Evolutionary conservation across 2,329 filamentous ascomycete species (phyloP).

Genomic region (Fusarium fracticaudum): DNA sequence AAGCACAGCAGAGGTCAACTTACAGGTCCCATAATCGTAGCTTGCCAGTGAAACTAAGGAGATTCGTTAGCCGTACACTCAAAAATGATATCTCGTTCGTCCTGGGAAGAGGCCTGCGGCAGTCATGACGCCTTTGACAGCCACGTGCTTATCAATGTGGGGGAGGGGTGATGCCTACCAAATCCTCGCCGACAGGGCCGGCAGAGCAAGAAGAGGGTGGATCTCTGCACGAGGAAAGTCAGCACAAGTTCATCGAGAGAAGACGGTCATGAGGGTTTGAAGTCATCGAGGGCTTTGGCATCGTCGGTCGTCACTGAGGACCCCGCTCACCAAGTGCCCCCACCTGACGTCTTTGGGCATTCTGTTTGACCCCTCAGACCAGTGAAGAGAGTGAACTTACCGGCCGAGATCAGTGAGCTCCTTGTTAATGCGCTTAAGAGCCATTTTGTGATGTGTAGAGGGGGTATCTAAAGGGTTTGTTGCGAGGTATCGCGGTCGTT

Average conservation of each 20-base stretch:
- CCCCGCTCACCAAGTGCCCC: constrained; percentile 50
- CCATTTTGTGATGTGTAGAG: constrained; percentile 66
- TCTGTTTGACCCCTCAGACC: constrained; percentile 40
- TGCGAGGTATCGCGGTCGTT: constrained; percentile 43
- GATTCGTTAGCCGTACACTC: constrained; percentile 38
- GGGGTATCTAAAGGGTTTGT: constrained; percentile 42
- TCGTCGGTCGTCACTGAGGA: constrained; percentile 35
- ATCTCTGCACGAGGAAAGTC: constrained; percentile 69
- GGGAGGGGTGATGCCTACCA: constrained; percentile 73
- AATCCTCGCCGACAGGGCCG: constrained; percentile 94
- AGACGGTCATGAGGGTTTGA: not conserved
- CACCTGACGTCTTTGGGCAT: constrained; percentile 50
- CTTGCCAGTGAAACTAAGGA: constrained; percentile 98
- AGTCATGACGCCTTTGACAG: constrained; percentile 26
- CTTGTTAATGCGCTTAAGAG: constrained; percentile 95
- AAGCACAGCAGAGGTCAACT: constrained; percentile 51
- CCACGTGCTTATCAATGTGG: constrained; percentile 35
- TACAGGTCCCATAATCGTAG: constrained; percentile 99
- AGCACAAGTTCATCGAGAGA: constrained; percentile 17
- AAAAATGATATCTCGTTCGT: not conserved
- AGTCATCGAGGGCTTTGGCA: constrained; percentile 24
- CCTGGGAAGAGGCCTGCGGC: not conserved
- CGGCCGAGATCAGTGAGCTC: constrained; percentile 90
- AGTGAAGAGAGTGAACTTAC: constrained; percentile 61
- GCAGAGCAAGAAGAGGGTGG: constrained; percentile 99